phyloP scores from a whole-genome alignment of 768 basidiomycete genomes.

The Kwoniella sp. region DNA sequence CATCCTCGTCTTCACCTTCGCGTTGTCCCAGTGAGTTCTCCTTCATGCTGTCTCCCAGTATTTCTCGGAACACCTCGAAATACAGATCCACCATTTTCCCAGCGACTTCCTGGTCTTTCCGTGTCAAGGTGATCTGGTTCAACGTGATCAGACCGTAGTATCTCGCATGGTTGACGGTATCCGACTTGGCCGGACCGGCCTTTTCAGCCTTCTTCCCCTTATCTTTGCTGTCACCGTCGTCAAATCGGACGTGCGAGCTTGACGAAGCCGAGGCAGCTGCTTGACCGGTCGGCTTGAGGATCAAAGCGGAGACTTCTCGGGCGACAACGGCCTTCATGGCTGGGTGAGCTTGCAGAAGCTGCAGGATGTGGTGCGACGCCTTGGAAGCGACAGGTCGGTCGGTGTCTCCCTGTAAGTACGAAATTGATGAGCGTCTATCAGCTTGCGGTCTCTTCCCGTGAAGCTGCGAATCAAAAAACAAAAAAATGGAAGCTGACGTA shows the following conservation, averaged over 20 bases:
- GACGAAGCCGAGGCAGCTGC: slow-evolving; percentile 55
- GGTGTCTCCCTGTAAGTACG: slow-evolving; percentile 72
- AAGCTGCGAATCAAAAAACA: too few species aligned
- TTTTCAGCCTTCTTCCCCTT: slow-evolving; percentile 53
- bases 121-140: slow-evolving; percentile 81
- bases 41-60: slow-evolving; percentile 67
- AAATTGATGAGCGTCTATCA: not conserved
- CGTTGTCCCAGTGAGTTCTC: slow-evolving; percentile 27
- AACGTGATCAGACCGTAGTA: slow-evolving; percentile 94
- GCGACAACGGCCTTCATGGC: slow-evolving; percentile 89
- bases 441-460: not conserved
- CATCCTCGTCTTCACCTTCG: slow-evolving; percentile 46
- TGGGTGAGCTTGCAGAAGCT: slow-evolving; percentile 85
- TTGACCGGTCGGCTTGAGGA: slow-evolving; percentile 65
- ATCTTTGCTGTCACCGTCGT: slow-evolving; percentile 29
- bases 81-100: slow-evolving; percentile 81
- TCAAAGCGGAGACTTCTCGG: slow-evolving; percentile 77
- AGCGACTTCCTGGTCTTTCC: slow-evolving; percentile 71
- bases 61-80: slow-evolving; percentile 89
- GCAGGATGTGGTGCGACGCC: slow-evolving; percentile 84
- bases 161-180: slow-evolving; percentile 66
- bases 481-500: slow-evolving; percentile 58
- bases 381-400: slow-evolving; percentile 85
- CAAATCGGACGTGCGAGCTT: slow-evolving; percentile 59
- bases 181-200: slow-evolving; percentile 24